Conservation (phyloP, 441 rosid species). For the Eugenia klotzschiana region DNA sequence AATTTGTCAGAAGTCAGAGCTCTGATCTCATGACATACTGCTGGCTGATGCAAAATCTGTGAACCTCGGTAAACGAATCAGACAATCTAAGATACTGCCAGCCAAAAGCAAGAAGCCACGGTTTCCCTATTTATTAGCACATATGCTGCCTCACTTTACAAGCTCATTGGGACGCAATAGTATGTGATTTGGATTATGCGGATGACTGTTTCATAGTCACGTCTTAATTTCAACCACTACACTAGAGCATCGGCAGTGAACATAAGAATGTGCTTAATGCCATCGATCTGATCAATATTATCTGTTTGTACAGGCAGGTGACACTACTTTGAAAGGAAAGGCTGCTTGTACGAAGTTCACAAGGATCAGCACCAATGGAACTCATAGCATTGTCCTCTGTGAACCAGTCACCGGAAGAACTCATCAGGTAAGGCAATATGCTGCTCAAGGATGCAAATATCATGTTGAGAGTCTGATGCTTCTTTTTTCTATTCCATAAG, state of each 20-base stretch:
- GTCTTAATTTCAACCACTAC: not conserved
- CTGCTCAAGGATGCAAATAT: not conserved
- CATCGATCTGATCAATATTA: not conserved
- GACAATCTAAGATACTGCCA: not conserved
- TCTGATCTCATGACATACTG: not conserved
- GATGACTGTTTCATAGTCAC: not conserved
- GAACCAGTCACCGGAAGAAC: conserved; percentile 87
- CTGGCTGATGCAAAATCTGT: not conserved
- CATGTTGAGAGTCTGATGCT: not conserved
- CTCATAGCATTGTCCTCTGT: conserved; percentile 69
- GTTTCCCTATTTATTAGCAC: not conserved
- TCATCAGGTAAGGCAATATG: conserved; percentile 61
- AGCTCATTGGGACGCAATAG: not conserved
- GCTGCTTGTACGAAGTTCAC: conserved; percentile 70
- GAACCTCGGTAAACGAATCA: not conserved
- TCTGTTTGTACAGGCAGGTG: conserved; percentile 29
- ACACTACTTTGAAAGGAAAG: conserved; percentile 45
- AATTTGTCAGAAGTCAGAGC: not conserved
- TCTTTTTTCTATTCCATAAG: not conserved
- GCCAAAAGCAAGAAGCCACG: not conserved
- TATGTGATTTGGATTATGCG: not conserved
- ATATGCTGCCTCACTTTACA: not conserved
- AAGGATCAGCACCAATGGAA: conserved; percentile 60
- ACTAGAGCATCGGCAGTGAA: not conserved
- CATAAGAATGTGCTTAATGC: not conserved